These are phyloP conservation scores for Eimeria mitis DNA, from an alignment of 169 alveolate species.

Conservation along the genomic window DNA sequence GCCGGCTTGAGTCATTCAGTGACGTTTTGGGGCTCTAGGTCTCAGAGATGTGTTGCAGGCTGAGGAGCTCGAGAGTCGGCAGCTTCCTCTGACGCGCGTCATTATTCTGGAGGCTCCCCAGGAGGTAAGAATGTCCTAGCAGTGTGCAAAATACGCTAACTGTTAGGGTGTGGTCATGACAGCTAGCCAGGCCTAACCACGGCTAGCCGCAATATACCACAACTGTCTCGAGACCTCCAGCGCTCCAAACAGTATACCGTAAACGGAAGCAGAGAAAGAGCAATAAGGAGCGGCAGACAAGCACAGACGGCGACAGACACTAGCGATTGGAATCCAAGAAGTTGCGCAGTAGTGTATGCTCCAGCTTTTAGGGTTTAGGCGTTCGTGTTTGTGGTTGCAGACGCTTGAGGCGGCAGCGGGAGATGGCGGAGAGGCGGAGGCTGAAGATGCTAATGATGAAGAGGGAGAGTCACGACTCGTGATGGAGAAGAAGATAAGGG, in stretches of 20 bases:
- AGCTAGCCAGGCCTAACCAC: background rate
- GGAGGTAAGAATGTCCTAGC: background rate
- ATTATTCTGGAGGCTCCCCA: conserved; percentile 55
- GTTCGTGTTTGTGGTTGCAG: background rate
- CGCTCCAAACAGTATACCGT: background rate
- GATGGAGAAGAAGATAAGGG: conserved; percentile 34
- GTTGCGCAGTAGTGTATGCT: background rate
- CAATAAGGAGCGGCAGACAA: background rate
- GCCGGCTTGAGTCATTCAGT: background rate
- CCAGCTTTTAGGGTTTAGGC: background rate
- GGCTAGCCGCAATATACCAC: background rate
- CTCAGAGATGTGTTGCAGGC: background rate
- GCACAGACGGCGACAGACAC: background rate
- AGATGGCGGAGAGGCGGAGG: background rate
- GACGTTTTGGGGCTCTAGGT: background rate
- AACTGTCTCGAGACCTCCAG: background rate
- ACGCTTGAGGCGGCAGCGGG: conserved; percentile 33
- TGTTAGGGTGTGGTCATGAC: background rate
- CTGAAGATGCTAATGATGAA: conserved; percentile 23
- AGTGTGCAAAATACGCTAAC: background rate
- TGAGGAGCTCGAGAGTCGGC: conserved; percentile 49
- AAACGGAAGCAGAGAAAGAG: background rate
- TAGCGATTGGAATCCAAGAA: background rate
- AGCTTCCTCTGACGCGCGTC: conserved; percentile 60
- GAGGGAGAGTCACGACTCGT: conserved; percentile 17